These are phyloP conservation scores for Suillus plorans DNA, from an alignment of 768 basidiomycete genomes.

Conservation along the genomic window DNA sequence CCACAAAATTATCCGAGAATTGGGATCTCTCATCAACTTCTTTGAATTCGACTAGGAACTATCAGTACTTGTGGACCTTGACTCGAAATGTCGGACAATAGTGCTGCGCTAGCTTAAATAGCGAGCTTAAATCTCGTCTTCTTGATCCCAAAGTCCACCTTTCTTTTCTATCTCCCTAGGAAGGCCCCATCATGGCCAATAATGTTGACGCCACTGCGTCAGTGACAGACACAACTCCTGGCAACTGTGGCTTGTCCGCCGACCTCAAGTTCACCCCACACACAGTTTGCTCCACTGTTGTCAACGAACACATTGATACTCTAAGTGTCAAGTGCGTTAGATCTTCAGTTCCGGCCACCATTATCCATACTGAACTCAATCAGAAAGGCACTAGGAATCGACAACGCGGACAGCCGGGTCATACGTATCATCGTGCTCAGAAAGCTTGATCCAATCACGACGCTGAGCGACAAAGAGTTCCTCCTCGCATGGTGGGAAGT, in stretches of 20 bases:
- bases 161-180: neutral
- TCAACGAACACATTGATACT: neutral
- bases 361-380: too few species aligned
- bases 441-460: too few species aligned
- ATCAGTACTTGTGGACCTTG: neutral
- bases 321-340: neutral
- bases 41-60: neutral
- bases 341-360: too few species aligned
- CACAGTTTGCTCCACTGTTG: neutral
- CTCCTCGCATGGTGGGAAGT: too few species aligned
- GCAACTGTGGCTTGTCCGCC: neutral
- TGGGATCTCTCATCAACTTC: neutral
- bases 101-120: neutral
- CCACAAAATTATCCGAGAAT: neutral
- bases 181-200: neutral
- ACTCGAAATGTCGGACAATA: neutral
- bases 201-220: neutral
- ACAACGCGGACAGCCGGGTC: too few species aligned
- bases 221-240: neutral
- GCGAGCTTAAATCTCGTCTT: neutral
- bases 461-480: neutral
- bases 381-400: too few species aligned
- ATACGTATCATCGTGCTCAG: too few species aligned
- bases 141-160: neutral
- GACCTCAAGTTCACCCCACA: slow-evolving; percentile 2